Base-by-base conservation (phyloP, 768 basidiomycete species). In the Amanita pallidorosea region DNA sequence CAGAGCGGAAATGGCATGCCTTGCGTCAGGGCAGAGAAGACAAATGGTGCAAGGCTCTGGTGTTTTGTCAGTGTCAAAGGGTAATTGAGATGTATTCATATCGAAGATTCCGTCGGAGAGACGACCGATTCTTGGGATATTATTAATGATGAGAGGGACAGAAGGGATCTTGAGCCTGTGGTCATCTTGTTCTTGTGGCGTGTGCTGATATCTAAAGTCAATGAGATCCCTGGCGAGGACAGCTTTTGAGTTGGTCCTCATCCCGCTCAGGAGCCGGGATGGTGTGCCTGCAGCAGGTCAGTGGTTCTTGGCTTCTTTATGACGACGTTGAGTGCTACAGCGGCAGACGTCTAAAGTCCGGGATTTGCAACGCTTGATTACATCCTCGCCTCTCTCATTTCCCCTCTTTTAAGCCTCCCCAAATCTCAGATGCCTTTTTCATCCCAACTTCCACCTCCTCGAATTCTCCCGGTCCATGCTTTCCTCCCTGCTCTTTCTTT, bases 401-500 rank as follows among this genome's bases (percentile, higher is more conserved):
- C 33, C n/a, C 34, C 40, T 42, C 31, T 34, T 51, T 51, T 51
- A 51, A 44, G 31, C n/a, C 43, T 43, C 34, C 42, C 34, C 42
- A 34, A 51, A 51, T 51, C 50, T 51, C 50, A 43, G 50, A 51
- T 51, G 42, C 41, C 45, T 17, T 18, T 36, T 45, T 22, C 22
- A 38, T 47, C 12, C 33, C 29, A 46, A n/a, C 45, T 2, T 44
- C 40, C 49, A 23, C 49, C 33, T 20, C 48, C 13, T 42, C 15
- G 25, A 22, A 29, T 40, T 44, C 45, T 47, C 45, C 38, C 41
- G 41, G 4, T 33, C 35, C 42, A 37, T 25, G 18, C 45, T 38
- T 15, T 47, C 45, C 47, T 52, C n/a, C 6, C 60, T 38, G 33
- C 51, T 50, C 55, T 55, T 45, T 45, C 49, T 54, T 43, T 36